phyloP scores from a whole-genome alignment of 2,329 filamentous ascomycete species.

The Penicillium digitatum region DNA sequence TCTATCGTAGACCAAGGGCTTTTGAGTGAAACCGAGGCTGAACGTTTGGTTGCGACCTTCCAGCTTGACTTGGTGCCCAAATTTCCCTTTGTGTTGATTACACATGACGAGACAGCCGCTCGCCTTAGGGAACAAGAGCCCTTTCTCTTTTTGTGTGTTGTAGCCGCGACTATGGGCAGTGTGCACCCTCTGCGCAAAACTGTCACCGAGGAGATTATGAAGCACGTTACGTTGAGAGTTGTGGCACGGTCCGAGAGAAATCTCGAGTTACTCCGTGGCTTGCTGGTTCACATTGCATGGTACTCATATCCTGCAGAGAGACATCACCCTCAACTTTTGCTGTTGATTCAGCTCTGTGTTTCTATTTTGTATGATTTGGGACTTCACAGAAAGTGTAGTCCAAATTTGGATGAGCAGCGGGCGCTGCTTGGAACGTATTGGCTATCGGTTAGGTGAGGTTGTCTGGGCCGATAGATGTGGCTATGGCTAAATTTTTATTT shows the following conservation, averaged over 20 bases:
- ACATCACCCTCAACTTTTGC: neutral
- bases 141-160: neutral
- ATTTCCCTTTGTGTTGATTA: neutral
- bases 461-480: neutral
- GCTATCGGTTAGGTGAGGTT: neutral
- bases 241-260: neutral
- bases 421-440: neutral
- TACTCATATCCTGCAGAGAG: neutral
- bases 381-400: neutral
- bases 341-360: neutral
- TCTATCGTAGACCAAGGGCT: neutral
- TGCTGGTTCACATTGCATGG: neutral
- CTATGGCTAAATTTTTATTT: neutral
- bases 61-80: neutral
- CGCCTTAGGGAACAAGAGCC: neutral
- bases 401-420: neutral
- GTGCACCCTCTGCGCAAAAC: neutral
- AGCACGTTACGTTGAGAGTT: neutral
- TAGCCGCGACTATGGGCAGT: neutral
- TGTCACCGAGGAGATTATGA: neutral
- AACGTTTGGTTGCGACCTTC: neutral
- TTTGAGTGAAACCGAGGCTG: neutral
- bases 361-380: neutral
- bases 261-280: neutral
- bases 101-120: neutral